Evolutionary conservation across 805 yeast genomes (phyloP).

Genomic region (Zygosaccharomyces gambellarensis): DNA sequence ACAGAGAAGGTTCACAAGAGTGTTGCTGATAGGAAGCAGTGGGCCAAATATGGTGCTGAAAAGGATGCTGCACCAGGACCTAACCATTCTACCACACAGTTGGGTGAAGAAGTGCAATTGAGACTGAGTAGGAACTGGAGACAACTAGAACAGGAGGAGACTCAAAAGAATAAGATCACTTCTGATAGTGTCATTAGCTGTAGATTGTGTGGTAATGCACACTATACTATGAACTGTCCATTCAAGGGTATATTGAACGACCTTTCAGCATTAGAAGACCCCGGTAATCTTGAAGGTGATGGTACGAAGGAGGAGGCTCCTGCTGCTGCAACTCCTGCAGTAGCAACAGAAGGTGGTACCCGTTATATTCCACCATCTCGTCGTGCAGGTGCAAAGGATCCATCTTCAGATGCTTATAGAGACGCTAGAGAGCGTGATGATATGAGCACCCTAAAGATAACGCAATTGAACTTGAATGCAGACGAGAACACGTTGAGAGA

Average conservation of each 20-base stretch:
- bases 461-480: slow-evolving; percentile 83
- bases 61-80: slow-evolving; percentile 74
- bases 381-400: slow-evolving; percentile 40
- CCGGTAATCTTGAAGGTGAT: slow-evolving; percentile 34
- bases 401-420: slow-evolving; percentile 39
- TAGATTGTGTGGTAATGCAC: slow-evolving; percentile 92
- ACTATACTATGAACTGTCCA: slow-evolving; percentile 93
- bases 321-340: slow-evolving; percentile 32
- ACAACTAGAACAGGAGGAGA: slow-evolving; percentile 68
- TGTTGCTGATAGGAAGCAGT: slow-evolving; percentile 82
- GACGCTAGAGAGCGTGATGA: slow-evolving; percentile 69
- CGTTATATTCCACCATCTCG: slow-evolving; percentile 61
- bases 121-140: slow-evolving; percentile 74
- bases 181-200: slow-evolving; percentile 55
- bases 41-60: slow-evolving; percentile 87
- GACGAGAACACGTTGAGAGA: slow-evolving; percentile 74
- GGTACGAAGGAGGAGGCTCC: slow-evolving; percentile 31
- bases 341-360: slow-evolving; percentile 33
- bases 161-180: slow-evolving; percentile 40
- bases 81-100: slow-evolving; percentile 78
- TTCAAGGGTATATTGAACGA: slow-evolving; percentile 77
- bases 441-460: slow-evolving; percentile 78
- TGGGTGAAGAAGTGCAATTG: slow-evolving; percentile 78
- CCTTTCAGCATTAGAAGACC: slow-evolving; percentile 39
- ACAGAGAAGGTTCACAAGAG: slow-evolving; percentile 78